Base-by-base conservation (phyloP, 106 monocot genomes). In the Apostasia shenzhenica region DNA sequence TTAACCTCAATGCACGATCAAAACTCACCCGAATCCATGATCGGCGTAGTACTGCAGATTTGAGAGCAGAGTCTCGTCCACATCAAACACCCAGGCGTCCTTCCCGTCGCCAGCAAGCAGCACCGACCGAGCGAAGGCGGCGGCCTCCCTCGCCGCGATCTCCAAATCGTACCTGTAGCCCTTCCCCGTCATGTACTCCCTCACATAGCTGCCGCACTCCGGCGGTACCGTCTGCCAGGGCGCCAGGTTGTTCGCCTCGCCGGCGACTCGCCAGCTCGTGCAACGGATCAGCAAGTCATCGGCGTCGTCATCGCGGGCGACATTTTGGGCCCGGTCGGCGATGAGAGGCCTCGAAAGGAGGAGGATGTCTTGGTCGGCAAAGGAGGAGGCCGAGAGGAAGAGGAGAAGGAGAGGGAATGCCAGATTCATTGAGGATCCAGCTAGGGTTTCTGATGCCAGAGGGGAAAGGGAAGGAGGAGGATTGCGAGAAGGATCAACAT, bases 51-150 rank as follows among this genome's bases (percentile, higher is more conserved):
- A 95, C 4, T 88, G 88, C 1, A 88, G 67, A 57, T 95, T 95
- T 26, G 95, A 95, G 63, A 95, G 85, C 59, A 95, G 64, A 1
- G 91, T 91, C 74, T 95, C 95, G 42, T 95, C 95, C 6, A 95
- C 55, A 58, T 95, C 95, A 14, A 95, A 95, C 2, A 95, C 67
- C 95, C 95, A 95, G 2, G 77, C 85, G 63, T 89, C 95, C 76
- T 49, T 86, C 51, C 88, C 91, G 14, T 95, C 91, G n/a, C 44
- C 81, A 1, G 58, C 70, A 13, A 79, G 4, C 42, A 12, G 10
- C 9, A 86, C 57, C 50, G 77, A 71, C 45, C 71, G 67, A 0
- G 91, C 90, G 63, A 73, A 85, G 47, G 57, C 72, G n/a, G 56
- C 26, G 45, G 94, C 70, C 77, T 85, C 88, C 2, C 8, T 14